A percentile compares a stretch with the other conserved stretches of the same genome.
Conservation (phyloP, 495 filamentous ascomycete species). For the Penicillium arizonense region DNA sequence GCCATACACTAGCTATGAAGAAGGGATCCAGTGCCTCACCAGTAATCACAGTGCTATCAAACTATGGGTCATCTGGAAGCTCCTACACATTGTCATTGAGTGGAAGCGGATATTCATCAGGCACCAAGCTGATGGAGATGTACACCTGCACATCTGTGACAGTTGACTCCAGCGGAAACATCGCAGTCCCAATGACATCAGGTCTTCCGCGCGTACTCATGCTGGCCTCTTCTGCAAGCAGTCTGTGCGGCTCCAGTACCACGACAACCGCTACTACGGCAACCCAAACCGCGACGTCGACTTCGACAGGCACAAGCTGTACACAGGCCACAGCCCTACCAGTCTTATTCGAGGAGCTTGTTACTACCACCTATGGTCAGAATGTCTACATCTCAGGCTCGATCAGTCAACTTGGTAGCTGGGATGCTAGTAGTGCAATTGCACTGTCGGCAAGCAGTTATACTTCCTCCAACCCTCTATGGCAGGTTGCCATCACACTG, state of each 20-base stretch:
- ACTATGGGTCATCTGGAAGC: conserved; percentile 46
- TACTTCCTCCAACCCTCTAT: conserved; percentile 51
- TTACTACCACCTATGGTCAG: conserved; percentile 51
- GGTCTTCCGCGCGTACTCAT: conserved; percentile 25
- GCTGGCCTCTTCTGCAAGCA: conserved; percentile 13
- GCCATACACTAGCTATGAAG: conserved; percentile 54
- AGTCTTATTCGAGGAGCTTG: conserved; percentile 55
- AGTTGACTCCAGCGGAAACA: conserved; percentile 25
- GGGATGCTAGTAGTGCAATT: conserved; percentile 48
- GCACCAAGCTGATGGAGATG: conserved; percentile 21
- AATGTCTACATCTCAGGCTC: conserved; percentile 56
- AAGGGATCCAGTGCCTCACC: conserved; percentile 55
- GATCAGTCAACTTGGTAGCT: conserved; percentile 50
- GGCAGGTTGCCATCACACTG: conserved; percentile 48
- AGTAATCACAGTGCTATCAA: conserved; percentile 57
- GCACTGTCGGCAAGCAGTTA: conserved; percentile 52
- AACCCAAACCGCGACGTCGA: background rate
- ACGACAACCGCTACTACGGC: background rate
- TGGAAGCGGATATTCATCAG: conserved; percentile 28
- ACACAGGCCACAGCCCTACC: conserved; percentile 40
- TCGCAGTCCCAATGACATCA: conserved; percentile 25
- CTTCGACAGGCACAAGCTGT: conserved; percentile 22
- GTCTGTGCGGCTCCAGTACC: conserved; percentile 11
- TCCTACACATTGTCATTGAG: conserved; percentile 43
- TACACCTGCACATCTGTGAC: conserved; percentile 27